phyloP scores from a whole-genome alignment of 129 eudicot genomes.

The Artemisia argyi region DNA sequence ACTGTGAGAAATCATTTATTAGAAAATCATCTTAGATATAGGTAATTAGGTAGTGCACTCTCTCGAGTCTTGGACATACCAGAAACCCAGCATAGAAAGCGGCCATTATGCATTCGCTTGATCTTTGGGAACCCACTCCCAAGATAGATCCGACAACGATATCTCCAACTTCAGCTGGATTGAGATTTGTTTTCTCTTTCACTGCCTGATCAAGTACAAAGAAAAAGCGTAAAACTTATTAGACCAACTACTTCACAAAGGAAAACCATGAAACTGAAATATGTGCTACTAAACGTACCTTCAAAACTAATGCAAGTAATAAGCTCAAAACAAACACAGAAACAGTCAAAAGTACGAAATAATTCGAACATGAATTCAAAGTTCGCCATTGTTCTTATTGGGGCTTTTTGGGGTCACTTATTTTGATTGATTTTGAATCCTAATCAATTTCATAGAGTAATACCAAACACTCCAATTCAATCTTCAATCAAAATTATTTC shows the following conservation, averaged over 20 bases:
- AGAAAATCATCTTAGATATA: no score
- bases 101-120: conserved; percentile 96
- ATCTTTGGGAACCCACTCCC: conserved; percentile 90
- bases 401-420: no score
- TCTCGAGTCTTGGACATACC: conserved; percentile 31
- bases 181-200: conserved; percentile 80
- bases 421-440: no score
- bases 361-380: no score
- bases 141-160: conserved; percentile 90
- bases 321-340: no score
- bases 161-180: conserved; percentile 94
- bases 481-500: no score
- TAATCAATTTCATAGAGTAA: no score
- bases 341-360: no score
- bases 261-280: neutral
- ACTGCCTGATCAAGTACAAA: conserved; percentile 49
- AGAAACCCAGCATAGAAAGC: no score
- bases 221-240: neutral
- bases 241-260: neutral
- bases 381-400: no score
- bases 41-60: neutral
- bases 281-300: conserved; percentile 36
- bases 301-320: conserved; percentile 71
- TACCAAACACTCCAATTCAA: no score
- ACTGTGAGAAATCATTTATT: no score